Base-by-base conservation (phyloP, 352 stramenopile species). In the Pythium aquatile region DNA sequence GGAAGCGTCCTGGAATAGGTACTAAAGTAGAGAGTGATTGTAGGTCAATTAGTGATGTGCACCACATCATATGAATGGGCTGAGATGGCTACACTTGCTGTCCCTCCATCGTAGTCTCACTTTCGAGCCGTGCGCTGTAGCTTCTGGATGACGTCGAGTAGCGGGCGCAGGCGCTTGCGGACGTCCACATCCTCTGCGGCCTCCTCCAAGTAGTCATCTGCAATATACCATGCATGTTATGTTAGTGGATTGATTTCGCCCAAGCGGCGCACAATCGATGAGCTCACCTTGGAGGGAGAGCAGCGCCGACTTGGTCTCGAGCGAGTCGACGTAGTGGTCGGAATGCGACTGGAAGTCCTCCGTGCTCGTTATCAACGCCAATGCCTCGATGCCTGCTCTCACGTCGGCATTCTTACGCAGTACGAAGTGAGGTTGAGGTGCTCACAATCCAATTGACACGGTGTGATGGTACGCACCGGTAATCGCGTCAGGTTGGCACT, bases 291-390 rank as follows among this genome's bases (percentile, higher is more conserved):
- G 77, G 20, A 90, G 70, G 6, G 72, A 70, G 17, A 84, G 44
- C 37, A 92, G 72, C 29, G 81, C 83, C 5, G 69, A 74, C 37
- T 84, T 72, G 0, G 81, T 79, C 56, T 91, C 78, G 28, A 72
- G 68, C 9, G 85, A 91, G 60, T 88, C 76, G 13, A 92, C 66
- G 60, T 88, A 88, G 26, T 73, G 68, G 28, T 81, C 70, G 44
- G 72, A 59, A 42, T 89, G 80, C 17, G 83, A 89, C 59, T 87
- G 79, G 54, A 94, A 96, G 72, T 97, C 87, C 68, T 97, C 88
- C 32, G 87, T 90, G 55, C 73, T 84, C 68, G 84, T 90, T 26
- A 97, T 75, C 16, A 93, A 74, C 9, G 83, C 74, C 30, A 97
- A 74, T 0, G 84, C 76, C 58, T 96, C 83, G 32, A 78, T 73